phyloP scores from a whole-genome alignment of 768 basidiomycete species.

The Agaricus bisporus region DNA sequence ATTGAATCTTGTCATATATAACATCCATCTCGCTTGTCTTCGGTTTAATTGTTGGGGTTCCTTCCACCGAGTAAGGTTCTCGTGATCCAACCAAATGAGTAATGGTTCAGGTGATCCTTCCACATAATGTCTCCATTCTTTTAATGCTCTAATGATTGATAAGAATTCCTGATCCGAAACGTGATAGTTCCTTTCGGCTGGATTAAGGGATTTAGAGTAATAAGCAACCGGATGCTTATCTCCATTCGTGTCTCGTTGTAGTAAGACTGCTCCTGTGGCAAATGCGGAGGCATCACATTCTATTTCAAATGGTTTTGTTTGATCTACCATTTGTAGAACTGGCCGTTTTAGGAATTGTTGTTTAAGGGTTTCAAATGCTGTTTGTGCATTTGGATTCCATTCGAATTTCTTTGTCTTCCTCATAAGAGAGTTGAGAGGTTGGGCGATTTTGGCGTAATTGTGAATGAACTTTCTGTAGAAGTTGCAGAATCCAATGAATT shows the following conservation, averaged over 20 bases:
- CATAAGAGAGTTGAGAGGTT: background rate
- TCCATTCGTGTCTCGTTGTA: no score
- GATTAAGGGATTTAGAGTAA: background rate
- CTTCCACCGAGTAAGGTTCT: background rate
- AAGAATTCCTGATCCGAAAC: background rate
- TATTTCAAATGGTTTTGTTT: conserved; percentile 2
- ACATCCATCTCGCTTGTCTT: background rate
- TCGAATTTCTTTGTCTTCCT: background rate
- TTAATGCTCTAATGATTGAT: background rate
- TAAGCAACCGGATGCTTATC: no score
- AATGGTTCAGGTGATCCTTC: background rate
- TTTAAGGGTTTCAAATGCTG: conserved; percentile 19
- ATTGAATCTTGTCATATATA: no score
- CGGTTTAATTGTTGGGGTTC: background rate
- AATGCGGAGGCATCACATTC: background rate
- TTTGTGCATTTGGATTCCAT: background rate
- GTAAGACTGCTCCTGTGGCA: no score
- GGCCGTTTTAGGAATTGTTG: background rate
- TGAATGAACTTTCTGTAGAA: conserved; percentile 38
- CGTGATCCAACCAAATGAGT: no score
- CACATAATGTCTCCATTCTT: background rate
- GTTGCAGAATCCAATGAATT: conserved; percentile 39
- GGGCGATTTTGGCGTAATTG: conserved; percentile 19
- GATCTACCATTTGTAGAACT: background rate
- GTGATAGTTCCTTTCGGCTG: background rate